These are phyloP conservation scores for Ilex asprella DNA, from an alignment of 257 asterid species.

Conservation along the genomic window DNA sequence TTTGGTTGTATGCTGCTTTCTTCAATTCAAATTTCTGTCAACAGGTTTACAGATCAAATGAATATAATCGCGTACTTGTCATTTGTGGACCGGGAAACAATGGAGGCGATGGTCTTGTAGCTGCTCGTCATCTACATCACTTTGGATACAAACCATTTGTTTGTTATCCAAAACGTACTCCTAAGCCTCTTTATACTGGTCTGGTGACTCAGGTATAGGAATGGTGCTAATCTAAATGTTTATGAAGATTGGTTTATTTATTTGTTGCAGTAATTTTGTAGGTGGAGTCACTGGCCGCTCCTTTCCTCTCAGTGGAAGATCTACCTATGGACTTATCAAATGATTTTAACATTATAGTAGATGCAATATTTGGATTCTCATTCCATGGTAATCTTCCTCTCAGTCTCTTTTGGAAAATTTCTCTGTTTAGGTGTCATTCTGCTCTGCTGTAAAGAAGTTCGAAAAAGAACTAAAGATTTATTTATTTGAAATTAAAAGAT, in stretches of 20 bases:
- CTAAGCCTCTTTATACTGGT: slow-evolving; percentile 68
- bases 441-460: no score
- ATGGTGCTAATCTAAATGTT: slow-evolving; percentile 4
- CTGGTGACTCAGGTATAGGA: slow-evolving; percentile 74
- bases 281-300: slow-evolving; percentile 77
- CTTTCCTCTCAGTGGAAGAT: slow-evolving; percentile 78
- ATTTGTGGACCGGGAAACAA: slow-evolving; percentile 95
- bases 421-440: no score
- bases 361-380: slow-evolving; percentile 93
- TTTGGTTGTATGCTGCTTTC: background rate
- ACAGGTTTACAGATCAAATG: slow-evolving; percentile 67
- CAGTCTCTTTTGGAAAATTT: no score
- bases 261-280: slow-evolving; percentile 33
- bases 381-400: slow-evolving; percentile 55
- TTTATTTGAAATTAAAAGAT: no score
- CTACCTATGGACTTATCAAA: slow-evolving; percentile 62
- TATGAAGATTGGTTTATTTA: slow-evolving; percentile 1
- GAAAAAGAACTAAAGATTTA: no score
- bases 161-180: slow-evolving; percentile 84
- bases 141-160: slow-evolving; percentile 71
- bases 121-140: slow-evolving; percentile 91
- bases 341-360: slow-evolving; percentile 67
- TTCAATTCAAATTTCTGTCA: background rate
- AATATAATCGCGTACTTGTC: slow-evolving; percentile 61
- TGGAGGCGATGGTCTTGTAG: slow-evolving; percentile 98